A percentile compares a stretch with the other conserved stretches of the same genome.
phyloP scores from a whole-genome alignment of 805 yeast species.

The Candida insectalens region DNA sequence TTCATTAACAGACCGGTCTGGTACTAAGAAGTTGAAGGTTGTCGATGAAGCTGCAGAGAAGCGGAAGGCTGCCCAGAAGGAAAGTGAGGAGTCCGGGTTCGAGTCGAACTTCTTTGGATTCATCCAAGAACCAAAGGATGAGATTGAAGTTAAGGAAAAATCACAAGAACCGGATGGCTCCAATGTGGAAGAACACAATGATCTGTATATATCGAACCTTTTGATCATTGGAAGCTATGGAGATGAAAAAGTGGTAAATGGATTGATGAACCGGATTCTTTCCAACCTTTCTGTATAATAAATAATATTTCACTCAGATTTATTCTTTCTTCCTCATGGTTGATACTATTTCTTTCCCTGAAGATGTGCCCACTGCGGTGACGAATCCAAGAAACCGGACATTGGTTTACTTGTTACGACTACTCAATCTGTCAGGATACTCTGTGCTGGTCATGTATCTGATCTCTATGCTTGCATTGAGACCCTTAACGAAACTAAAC shows the following conservation, averaged over 20 bases:
- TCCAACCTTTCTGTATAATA: slow-evolving; percentile 6
- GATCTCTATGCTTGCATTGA: slow-evolving; percentile 24
- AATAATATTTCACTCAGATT: not conserved
- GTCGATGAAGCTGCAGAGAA: slow-evolving; percentile 1
- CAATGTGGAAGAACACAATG: slow-evolving; percentile 3
- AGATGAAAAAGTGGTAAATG: slow-evolving; percentile 9
- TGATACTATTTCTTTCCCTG: slow-evolving; percentile 26
- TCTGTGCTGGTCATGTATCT: slow-evolving; percentile 21
- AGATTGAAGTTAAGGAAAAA: not conserved
- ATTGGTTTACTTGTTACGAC: slow-evolving; percentile 17
- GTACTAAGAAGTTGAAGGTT: slow-evolving; percentile 4
- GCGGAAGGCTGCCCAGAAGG: slow-evolving; percentile 1
- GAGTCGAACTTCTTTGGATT: slow-evolving; percentile 23
- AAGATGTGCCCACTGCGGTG: slow-evolving; percentile 11
- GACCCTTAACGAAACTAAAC: slow-evolving; percentile 30
- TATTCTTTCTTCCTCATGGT: slow-evolving; percentile 3
- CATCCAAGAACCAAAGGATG: slow-evolving; percentile 17
- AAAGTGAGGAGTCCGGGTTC: slow-evolving; percentile 8
- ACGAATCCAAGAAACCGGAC: slow-evolving; percentile 11
- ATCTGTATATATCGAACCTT: slow-evolving; percentile 14
- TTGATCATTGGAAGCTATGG: slow-evolving; percentile 8
- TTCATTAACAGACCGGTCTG: slow-evolving; percentile 12
- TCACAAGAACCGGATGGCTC: not conserved
- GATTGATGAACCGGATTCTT: slow-evolving; percentile 10
- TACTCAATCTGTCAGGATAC: slow-evolving; percentile 28